Conservation (phyloP, 805 yeast genomes). For the Wickerhamiella vanderwaltii region DNA sequence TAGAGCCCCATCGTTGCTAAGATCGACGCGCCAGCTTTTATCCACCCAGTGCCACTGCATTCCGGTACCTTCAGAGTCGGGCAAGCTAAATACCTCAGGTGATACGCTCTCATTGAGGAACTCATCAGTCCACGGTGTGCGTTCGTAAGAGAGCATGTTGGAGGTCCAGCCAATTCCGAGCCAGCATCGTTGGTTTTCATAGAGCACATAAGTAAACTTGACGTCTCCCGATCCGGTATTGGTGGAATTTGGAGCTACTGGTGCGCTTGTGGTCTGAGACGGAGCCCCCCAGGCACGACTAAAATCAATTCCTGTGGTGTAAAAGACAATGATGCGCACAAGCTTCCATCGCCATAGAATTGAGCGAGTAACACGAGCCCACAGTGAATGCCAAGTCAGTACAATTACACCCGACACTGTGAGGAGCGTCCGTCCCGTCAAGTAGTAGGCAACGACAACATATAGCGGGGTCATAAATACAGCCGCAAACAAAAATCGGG, state of each 20-base stretch:
- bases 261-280: not conserved
- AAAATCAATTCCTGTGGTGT: conserved; percentile 58
- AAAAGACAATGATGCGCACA: conserved; percentile 60
- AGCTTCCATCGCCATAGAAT: conserved; percentile 73
- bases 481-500: conserved; percentile 70
- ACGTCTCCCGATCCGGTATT: conserved; percentile 1
- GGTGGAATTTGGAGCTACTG: not conserved
- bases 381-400: conserved; percentile 76
- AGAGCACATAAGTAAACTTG: conserved; percentile 73
- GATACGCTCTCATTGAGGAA: conserved; percentile 75
- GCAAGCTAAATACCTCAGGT: conserved; percentile 67
- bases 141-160: conserved; percentile 77
- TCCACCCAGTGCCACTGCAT: conserved; percentile 95
- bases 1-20: conserved; percentile 77
- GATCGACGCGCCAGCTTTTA: conserved; percentile 78
- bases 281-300: conserved; percentile 9
- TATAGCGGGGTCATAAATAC: conserved; percentile 78
- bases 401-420: conserved; percentile 46
- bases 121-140: conserved; percentile 97
- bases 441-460: conserved; percentile 50
- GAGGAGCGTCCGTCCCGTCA: conserved; percentile 52
- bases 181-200: conserved; percentile 95
- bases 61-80: conserved; percentile 55
- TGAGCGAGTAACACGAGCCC: conserved; percentile 71
- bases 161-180: conserved; percentile 97